A percentile compares a stretch with the other conserved stretches of the same genome.
These are phyloP conservation scores for Chaetomium sp. DNA, from an alignment of 2,329 filamentous ascomycete species.

Conservation along the genomic window DNA sequence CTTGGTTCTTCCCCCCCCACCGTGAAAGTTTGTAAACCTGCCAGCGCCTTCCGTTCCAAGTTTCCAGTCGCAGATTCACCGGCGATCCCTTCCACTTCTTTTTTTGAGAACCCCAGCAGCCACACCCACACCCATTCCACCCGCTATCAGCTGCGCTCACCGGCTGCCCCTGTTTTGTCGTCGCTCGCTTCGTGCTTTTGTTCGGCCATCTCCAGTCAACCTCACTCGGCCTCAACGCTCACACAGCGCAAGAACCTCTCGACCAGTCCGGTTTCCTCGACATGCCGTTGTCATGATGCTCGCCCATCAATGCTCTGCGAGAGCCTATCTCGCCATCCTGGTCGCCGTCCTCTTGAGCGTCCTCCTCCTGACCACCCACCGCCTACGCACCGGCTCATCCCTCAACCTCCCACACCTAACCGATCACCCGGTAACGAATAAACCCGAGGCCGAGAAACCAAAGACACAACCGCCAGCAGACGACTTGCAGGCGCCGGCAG, in stretches of 20 bases:
- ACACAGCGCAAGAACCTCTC: neutral
- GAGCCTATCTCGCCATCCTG: slow-evolving; percentile 28
- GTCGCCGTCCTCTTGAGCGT: slow-evolving; percentile 27
- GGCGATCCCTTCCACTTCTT: neutral
- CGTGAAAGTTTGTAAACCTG: neutral
- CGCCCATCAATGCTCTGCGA: slow-evolving; percentile 29
- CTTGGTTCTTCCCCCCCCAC: neutral
- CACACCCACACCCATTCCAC: no score
- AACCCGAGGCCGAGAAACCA: neutral
- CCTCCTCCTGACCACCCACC: slow-evolving; percentile 28
- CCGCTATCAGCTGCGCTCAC: neutral
- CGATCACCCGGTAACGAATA: neutral
- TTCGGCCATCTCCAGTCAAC: neutral
- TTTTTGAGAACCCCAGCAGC: neutral
- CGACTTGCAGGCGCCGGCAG: neutral
- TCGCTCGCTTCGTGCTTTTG: neutral
- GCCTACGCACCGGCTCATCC: slow-evolving; percentile 24
- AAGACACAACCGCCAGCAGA: neutral
- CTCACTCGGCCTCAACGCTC: neutral
- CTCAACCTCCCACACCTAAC: neutral
- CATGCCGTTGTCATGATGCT: slow-evolving; percentile 21
- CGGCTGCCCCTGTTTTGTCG: neutral
- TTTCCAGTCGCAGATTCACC: neutral
- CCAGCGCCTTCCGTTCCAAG: neutral
- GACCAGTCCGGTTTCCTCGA: neutral